Evolutionary conservation across 169 alveolate genomes (phyloP).

Genomic region (Plasmodium reichenowi): DNA sequence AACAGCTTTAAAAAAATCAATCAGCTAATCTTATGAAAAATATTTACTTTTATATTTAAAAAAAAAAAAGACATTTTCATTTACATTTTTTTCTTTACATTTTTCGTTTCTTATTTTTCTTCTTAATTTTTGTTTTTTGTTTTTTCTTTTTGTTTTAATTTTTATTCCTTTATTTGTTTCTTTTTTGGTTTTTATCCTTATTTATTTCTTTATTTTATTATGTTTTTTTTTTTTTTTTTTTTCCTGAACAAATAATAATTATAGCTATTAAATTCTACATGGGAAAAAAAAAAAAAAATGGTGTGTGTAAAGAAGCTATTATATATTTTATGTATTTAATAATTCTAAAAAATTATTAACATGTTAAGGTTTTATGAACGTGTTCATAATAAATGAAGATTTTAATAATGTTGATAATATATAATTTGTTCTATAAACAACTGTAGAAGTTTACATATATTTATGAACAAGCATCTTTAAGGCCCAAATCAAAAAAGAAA

Average conservation of each 20-base stretch:
- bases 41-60: too few species aligned
- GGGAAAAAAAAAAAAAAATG: conserved; percentile 34
- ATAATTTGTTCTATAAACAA: conserved; percentile 36
- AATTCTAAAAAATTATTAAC: conserved; percentile 30
- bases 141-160: conserved; percentile 1
- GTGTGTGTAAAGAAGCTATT: conserved; percentile 42
- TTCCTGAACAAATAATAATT: conserved; percentile 63
- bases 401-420: conserved; percentile 37
- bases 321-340: conserved; percentile 7
- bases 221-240: conserved; percentile 16
- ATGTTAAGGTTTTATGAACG: conserved; percentile 24
- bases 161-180: neutral
- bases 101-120: conserved; percentile 1
- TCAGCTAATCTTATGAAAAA: too few species aligned
- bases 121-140: neutral
- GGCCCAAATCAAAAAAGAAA: conserved; percentile 38
- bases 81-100: neutral
- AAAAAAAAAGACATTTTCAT: too few species aligned
- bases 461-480: conserved; percentile 53
- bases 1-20: too few species aligned
- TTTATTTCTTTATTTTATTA: conserved; percentile 15
- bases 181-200: neutral
- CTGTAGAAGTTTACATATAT: conserved; percentile 58
- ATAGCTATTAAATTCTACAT: conserved; percentile 37
- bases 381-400: conserved; percentile 23